A percentile compares a stretch with the other conserved stretches of the same genome.
These are phyloP conservation scores for Physcomitrium patens DNA, from an alignment of 225 moss, liverwort and hornwort genomes.

Conservation along the genomic window DNA sequence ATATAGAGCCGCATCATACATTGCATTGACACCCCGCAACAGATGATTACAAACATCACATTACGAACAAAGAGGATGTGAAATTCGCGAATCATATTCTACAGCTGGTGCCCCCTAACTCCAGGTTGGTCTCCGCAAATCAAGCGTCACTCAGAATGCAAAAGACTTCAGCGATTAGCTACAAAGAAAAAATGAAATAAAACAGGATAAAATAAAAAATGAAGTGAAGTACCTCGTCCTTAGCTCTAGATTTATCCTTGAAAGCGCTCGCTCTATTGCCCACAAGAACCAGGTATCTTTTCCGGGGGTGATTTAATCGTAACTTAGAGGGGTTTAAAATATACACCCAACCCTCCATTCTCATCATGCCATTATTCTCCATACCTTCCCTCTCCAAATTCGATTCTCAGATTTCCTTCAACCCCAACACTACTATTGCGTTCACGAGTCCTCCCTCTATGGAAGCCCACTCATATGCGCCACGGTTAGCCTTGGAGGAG, in stretches of 20 bases:
- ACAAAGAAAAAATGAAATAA: background rate
- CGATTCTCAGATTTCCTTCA: background rate
- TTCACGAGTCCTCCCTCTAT: background rate
- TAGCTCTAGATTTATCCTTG: conserved; percentile 44
- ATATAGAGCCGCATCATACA: background rate
- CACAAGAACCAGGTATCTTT: conserved; percentile 45
- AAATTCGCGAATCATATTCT: no score
- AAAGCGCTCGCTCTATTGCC: conserved; percentile 57
- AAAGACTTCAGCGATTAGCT: background rate
- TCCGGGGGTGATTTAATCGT: conserved; percentile 48
- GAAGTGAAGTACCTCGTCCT: conserved; percentile 32
- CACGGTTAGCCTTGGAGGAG: no score
- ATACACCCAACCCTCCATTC: conserved; percentile 60
- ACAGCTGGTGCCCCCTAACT: no score
- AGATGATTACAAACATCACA: no score
- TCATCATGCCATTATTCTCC: conserved; percentile 26
- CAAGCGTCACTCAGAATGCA: background rate
- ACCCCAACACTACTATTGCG: background rate
- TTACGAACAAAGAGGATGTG: no score
- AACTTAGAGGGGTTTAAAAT: conserved; percentile 40
- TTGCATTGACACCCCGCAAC: no score
- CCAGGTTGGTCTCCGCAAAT: background rate
- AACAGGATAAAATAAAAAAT: no score
- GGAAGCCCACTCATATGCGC: no score
- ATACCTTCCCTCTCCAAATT: conserved; percentile 25